These are phyloP conservation scores for Hymenoscyphus albidus DNA, from an alignment of 2,329 filamentous ascomycete genomes.

Conservation along the genomic window DNA sequence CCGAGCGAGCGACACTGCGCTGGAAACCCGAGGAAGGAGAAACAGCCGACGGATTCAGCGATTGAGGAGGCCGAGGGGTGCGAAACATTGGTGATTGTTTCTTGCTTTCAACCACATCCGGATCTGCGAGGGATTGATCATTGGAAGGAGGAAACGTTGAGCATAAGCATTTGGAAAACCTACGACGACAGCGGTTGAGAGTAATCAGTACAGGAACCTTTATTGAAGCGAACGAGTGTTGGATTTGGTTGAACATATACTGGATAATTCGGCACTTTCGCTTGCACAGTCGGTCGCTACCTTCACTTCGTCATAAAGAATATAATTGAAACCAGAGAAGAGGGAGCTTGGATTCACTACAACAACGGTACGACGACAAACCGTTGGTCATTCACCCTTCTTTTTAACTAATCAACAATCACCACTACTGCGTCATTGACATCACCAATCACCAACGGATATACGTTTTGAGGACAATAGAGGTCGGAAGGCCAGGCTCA, in stretches of 20 bases:
- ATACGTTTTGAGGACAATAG: background rate
- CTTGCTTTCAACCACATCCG: background rate
- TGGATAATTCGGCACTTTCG: background rate
- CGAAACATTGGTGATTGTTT: background rate
- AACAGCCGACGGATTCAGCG: background rate
- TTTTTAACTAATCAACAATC: background rate
- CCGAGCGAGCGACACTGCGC: background rate
- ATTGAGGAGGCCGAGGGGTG: background rate
- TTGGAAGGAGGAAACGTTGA: background rate
- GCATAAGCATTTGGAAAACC: background rate
- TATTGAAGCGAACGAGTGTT: background rate
- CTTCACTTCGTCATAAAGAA: background rate
- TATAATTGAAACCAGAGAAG: background rate
- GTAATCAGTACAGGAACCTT: background rate
- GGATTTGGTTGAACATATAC: constrained; percentile 1
- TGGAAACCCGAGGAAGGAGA: background rate
- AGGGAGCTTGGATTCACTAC: constrained; percentile 1
- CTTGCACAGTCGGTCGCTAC: constrained; percentile 1
- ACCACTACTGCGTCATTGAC: background rate
- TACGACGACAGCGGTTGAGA: background rate
- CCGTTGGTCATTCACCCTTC: too few relatives aligned
- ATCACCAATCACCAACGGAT: background rate
- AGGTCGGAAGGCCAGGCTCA: background rate
- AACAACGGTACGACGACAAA: background rate
- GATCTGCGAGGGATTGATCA: background rate